Base-by-base conservation (phyloP, 495 filamentous ascomycete species). In the Aspergillus indologenus region DNA sequence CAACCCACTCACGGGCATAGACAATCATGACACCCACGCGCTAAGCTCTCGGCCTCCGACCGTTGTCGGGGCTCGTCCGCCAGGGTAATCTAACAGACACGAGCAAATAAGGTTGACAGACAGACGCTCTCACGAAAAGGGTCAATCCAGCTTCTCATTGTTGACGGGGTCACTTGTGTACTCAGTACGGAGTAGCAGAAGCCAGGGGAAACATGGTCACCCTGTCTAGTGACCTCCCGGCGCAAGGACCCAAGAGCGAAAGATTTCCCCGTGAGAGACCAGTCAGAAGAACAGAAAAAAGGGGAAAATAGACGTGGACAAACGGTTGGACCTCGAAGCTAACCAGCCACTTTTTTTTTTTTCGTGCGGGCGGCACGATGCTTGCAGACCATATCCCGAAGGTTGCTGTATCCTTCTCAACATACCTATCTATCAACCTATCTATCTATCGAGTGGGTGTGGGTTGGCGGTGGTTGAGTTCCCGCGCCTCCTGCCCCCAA, bases 91-190 rank as follows among this genome's bases (percentile, higher is more conserved):
- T 49, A 42, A 20, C 40, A 54, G 40, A 57, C 34, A 53, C 56
- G 53, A 58, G 47, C 55, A 52, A 66, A 45, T 61, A 66, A 63
- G 64, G 61, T 61, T 59, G 53, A 31, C n/a, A n/a, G n/a, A n/a
- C 52, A 62, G 57, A 59, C 53, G 57, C 60, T 66, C 58, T 42
- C 52, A 44, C 18, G 24, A 48, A 50, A 50, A 50, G 47, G 47
- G 21, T 49, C 47, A 50, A 24, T 24, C 47, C 12, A 11, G 22
- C 22, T 50, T 5, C 21, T 45, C n/a, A n/a, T n/a, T 45, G 46
- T 8, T 24, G 1, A 23, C 26, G 47, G 24, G 57, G 26, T 29
- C 26, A 29, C 26, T 29, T 3, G 26, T 46, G 19, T 48, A n/a
- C n/a, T n/a, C 50, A 11, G 34, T 57, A 49, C 45, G 48, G 12